Base-by-base conservation (phyloP, 2,329 filamentous ascomycete species). In the Samsoniella hepiali region DNA sequence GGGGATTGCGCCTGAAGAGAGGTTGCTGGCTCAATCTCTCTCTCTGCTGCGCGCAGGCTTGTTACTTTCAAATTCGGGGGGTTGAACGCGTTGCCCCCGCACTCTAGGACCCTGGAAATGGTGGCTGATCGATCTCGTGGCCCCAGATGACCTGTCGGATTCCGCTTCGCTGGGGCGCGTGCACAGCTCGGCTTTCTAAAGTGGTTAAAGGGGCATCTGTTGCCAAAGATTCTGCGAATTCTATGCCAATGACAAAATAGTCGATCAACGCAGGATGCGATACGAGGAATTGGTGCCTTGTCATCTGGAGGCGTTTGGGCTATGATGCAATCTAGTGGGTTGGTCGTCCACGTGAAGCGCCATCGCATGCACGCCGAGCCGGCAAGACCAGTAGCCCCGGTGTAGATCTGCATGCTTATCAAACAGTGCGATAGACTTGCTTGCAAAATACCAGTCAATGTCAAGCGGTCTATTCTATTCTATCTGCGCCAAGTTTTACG, bases 241-340 rank as follows among this genome's bases (percentile, higher is more conserved):
- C 22, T 10, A 13, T 27, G 9, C 15, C n/a, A 27, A n/a, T 17
- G 13, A 45, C n/a, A 8, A 53, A 10, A 45, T 22, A 10, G 3
- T 10, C 3, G 44, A 49, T 6, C 8, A 13, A 22, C n/a, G 9
- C 3, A 51, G 36, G 13, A 42, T 22, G 17, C 13, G 9, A 7
- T 17, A 56, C 11, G n/a, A 56, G 53, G 34, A 22, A 40, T 4
- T 50, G 31, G 1, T 47, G 32, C 38, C 22, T 38, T 31, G 40
- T n/a, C 10, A n/a, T 27, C 34, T 13, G 6, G 1, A 10, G 13
- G 40, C 42, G 27, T 31, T 38, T n/a, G 49, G 47, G 29, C 54
- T 40, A 63, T 63, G 61, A 58, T 53, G 54, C 54, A 63, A 63
- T 63, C 27, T 44, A 29, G 29, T 50, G 45, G 40, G 17, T n/a